Evolutionary conservation across 768 basidiomycete species (phyloP).

Genomic region (Boletus rex-veris): DNA sequence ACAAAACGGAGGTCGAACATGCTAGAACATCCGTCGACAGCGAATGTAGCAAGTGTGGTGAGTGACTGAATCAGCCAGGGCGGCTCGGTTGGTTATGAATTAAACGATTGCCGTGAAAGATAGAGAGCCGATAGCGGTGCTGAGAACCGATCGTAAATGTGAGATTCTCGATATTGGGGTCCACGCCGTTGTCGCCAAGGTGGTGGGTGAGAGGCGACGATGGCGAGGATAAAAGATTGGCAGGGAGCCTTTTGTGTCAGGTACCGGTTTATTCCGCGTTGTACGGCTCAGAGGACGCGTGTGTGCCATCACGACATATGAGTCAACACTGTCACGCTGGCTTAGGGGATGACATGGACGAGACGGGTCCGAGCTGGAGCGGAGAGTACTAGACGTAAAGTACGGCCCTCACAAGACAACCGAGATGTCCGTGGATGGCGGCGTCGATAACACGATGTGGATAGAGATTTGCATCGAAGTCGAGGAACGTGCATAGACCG

Average conservation of each 20-base stretch:
- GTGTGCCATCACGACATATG: constrained; percentile 3
- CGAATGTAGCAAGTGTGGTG: too few species aligned
- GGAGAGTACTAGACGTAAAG: background rate
- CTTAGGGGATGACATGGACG: background rate
- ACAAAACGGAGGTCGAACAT: too few species aligned
- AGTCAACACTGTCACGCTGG: background rate
- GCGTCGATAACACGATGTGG: background rate
- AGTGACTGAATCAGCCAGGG: too few species aligned
- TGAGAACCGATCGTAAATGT: constrained; percentile 14
- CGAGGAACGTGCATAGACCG: background rate
- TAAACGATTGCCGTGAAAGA: background rate
- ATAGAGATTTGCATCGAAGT: background rate
- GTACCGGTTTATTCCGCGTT: constrained; percentile 17
- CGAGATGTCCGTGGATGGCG: background rate
- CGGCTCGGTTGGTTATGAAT: too few species aligned
- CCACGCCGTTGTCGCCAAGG: constrained; percentile 11
- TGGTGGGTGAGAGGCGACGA: constrained; percentile 6
- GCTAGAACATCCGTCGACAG: too few species aligned
- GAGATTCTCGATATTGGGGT: constrained; percentile 1
- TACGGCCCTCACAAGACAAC: background rate
- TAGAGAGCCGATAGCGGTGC: background rate
- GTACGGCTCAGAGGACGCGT: background rate
- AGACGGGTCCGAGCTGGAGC: background rate
- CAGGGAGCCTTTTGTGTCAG: background rate
- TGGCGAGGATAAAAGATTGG: background rate